These are phyloP conservation scores for Mycena leptocephala DNA, from an alignment of 768 basidiomycete genomes.

Conservation along the genomic window DNA sequence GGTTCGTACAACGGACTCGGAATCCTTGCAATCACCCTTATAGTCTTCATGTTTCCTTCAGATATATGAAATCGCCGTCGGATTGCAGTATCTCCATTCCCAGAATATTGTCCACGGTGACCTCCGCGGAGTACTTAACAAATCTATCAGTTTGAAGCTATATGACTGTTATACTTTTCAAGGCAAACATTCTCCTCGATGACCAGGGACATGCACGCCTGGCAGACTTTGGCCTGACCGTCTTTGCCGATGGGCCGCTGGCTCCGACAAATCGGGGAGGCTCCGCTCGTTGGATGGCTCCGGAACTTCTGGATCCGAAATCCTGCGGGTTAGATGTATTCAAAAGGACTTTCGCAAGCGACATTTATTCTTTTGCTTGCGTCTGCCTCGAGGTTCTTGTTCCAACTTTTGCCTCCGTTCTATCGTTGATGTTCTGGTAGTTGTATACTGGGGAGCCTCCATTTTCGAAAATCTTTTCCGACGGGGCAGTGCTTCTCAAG, in stretches of 20 bases:
- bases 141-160: not conserved
- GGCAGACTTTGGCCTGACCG: conserved; percentile 38
- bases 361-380: conserved; percentile 35
- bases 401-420: not conserved
- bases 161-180: not conserved
- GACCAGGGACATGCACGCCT: conserved; percentile 28
- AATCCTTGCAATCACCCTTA: too few relatives aligned
- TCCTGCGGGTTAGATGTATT: conserved; percentile 6
- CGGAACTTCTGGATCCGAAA: conserved; percentile 27
- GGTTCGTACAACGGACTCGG: not conserved
- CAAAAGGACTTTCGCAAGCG: conserved; percentile 25
- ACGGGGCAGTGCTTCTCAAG: conserved; percentile 8
- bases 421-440: not conserved
- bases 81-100: conserved; percentile 52
- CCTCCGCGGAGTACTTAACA: conserved; percentile 39
- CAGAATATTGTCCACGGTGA: conserved; percentile 41
- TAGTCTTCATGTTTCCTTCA: conserved; percentile 21
- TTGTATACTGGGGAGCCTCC: conserved; percentile 23
- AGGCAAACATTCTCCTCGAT: conserved; percentile 41
- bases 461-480: not conserved
- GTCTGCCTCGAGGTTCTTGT: conserved; percentile 32
- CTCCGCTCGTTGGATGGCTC: conserved; percentile 34
- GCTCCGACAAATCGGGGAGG: conserved; percentile 28
- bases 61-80: conserved; percentile 54
- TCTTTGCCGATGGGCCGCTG: conserved; percentile 22